These are phyloP conservation scores for Somion occarium DNA, from an alignment of 1,284 basidiomycete genomes.

Conservation along the genomic window DNA sequence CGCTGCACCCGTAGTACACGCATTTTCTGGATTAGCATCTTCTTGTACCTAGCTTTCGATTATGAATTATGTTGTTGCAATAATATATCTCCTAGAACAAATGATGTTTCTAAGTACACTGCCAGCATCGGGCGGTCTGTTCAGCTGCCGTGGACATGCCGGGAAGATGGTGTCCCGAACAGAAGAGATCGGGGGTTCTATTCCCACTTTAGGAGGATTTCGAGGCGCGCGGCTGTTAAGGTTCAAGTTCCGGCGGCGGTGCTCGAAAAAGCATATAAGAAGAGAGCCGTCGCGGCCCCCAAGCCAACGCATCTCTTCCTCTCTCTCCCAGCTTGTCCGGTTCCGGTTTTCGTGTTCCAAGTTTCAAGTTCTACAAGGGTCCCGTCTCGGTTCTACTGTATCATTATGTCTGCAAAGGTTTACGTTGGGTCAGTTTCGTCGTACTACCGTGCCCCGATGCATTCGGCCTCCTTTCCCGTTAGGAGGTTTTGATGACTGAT, in stretches of 20 bases:
- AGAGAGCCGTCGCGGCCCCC: constrained; percentile 19
- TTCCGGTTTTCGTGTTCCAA: constrained; percentile 36
- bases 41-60: neutral
- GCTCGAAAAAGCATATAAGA: constrained; percentile 46
- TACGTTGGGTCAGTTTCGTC: constrained; percentile 76
- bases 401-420: constrained; percentile 73
- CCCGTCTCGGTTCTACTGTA: constrained; percentile 34
- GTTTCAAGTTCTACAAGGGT: constrained; percentile 38
- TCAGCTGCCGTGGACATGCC: no score
- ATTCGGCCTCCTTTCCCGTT: constrained; percentile 12
- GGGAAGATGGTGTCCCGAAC: neutral
- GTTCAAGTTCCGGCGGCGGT: constrained; percentile 21
- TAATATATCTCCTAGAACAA: neutral
- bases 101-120: neutral
- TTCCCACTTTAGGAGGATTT: constrained; percentile 4
- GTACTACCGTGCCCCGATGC: constrained; percentile 14
- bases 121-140: neutral
- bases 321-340: constrained; percentile 22
- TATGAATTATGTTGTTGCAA: neutral
- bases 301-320: constrained; percentile 21
- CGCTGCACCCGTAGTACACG: neutral
- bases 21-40: neutral
- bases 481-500: constrained; percentile 28
- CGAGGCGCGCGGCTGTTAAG: constrained; percentile 9
- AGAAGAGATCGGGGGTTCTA: constrained; percentile 7